Base-by-base conservation (phyloP, 257 asterid species). In the Thymus quinquecostatus region DNA sequence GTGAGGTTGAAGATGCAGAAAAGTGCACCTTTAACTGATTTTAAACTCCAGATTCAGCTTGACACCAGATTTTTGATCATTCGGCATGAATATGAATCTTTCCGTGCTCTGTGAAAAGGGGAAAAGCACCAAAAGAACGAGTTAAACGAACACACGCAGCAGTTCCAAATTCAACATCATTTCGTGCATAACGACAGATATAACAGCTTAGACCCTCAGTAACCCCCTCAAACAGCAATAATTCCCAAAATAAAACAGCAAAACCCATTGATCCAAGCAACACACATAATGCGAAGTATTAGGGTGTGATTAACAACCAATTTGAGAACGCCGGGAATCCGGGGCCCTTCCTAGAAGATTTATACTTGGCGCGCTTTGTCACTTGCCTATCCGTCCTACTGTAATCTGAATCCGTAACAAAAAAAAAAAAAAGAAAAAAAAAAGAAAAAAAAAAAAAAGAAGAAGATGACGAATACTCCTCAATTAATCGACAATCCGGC, bases 41-140 rank as follows among this genome's bases (percentile, higher is more conserved):
- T 81, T 88, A 79, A 91, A 89, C 74, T 91, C 99, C 80, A 91
- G 91, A 63, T 83, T 95, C n/a, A 92, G 83, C 91, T 75, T 89
- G 62, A 75, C 30, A 40, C 86, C 63, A n/a, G 95, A 86, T 62
- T 74, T 86, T 41, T 89, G 92, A 71, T 91, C 98, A 69, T 80
- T 85, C 3, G 98, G 88, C 82, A 74, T 76, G 71, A 89, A 94
- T 36, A 72, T 66, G 54, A 89, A 67, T 75, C 90, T 86, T 70
- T 92, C 97, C 58, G 72, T 75, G 47, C 59, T 83, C 99, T 95
- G 88, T 70, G 68, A 54, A 82, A 72, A 47, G 63, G 27, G 21
- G 59, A 33, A 59, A 44, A 6, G 55, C 27, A 71, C 69, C 60
- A 49, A 64, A 74, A 48, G 58, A 66, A 61, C 40, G 41, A 28